Evolutionary conservation across 2,329 filamentous ascomycete genomes (phyloP).

Genomic region (Fusarium incarnatum): DNA sequence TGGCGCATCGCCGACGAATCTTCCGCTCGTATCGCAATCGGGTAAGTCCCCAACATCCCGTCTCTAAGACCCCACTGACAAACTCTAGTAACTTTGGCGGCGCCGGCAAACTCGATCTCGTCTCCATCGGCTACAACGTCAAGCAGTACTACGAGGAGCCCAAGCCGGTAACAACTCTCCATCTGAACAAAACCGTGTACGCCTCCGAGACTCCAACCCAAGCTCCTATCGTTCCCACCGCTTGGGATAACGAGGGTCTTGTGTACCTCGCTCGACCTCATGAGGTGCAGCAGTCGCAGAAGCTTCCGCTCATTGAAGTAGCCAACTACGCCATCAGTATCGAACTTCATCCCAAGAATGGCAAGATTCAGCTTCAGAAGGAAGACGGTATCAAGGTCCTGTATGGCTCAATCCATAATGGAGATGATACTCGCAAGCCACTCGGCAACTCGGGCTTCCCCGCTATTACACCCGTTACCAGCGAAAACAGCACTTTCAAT

Average conservation of each 20-base stretch:
- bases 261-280: neutral
- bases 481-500: neutral
- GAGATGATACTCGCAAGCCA: neutral
- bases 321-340: neutral
- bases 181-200: neutral
- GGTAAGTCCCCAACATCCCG: no score
- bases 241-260: neutral
- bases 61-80: no score
- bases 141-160: conserved; percentile 1
- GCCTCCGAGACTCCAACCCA: neutral
- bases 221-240: neutral
- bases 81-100: neutral
- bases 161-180: neutral
- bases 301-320: neutral
- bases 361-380: neutral
- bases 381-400: neutral
- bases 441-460: neutral
- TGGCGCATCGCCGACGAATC: neutral
- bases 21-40: neutral
- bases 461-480: neutral
- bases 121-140: conserved; percentile 1
- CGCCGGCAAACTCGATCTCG: neutral
- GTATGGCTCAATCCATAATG: neutral
- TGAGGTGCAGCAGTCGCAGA: neutral
- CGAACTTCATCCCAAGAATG: neutral